Conservation (phyloP, 768 basidiomycete genomes). For the Baorangia bicolor region DNA sequence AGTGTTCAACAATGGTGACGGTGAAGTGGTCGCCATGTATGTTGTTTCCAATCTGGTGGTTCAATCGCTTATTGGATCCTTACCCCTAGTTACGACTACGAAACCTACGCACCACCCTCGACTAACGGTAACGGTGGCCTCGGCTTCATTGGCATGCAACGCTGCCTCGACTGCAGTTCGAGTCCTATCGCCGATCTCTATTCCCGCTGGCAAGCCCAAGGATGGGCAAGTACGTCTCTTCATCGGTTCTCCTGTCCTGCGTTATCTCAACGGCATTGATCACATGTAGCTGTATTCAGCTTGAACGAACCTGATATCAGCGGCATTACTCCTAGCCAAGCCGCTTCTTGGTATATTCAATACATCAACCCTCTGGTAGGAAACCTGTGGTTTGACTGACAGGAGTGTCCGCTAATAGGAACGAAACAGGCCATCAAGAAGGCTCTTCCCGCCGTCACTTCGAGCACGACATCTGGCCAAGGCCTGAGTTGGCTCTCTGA, state of each 20-base stretch:
- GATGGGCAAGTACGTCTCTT: conserved; percentile 31
- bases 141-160: conserved; percentile 41
- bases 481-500: conserved; percentile 37
- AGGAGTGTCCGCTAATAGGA: background rate
- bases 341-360: conserved; percentile 38
- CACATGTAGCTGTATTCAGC: conserved; percentile 30
- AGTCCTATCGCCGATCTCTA: conserved; percentile 34
- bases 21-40: conserved; percentile 37
- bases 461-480: conserved; percentile 31
- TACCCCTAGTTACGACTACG: conserved; percentile 36
- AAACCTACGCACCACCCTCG: conserved; percentile 36
- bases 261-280: background rate
- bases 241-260: no score
- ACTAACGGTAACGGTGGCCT: conserved; percentile 38
- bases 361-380: conserved; percentile 38
- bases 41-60: background rate
- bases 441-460: conserved; percentile 38
- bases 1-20: conserved; percentile 32
- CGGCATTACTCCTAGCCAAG: conserved; percentile 27
- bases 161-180: conserved; percentile 37
- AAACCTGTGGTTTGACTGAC: background rate
- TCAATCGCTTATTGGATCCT: background rate
- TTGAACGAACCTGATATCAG: conserved; percentile 39
- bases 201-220: conserved; percentile 32
- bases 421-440: conserved; percentile 34